phyloP scores from a whole-genome alignment of 129 eudicot genomes.

The Pulicaria dysenterica region DNA sequence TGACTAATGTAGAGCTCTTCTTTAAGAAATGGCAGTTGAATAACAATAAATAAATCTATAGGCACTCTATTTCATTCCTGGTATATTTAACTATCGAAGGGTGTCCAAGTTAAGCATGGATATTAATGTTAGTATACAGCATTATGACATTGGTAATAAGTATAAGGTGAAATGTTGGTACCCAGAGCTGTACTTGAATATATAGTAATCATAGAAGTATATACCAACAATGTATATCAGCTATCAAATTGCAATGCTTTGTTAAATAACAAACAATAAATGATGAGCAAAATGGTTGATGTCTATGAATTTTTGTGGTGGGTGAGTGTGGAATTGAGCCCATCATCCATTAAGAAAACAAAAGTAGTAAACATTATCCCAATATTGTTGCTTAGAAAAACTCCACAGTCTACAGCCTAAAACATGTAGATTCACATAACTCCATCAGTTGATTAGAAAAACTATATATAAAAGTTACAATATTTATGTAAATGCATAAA shows the following conservation, averaged over 20 bases:
- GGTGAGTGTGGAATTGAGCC: background rate
- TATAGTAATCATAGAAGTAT: too few relatives aligned
- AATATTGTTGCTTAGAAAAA: conserved; percentile 49
- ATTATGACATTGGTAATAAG: background rate
- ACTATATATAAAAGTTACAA: background rate
- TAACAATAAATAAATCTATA: background rate
- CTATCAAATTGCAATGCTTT: too few relatives aligned
- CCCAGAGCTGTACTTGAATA: background rate
- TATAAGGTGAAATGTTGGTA: background rate
- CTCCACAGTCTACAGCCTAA: conserved; percentile 70
- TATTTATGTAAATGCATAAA: background rate
- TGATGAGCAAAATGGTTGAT: background rate
- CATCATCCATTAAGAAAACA: background rate
- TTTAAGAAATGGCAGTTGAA: background rate
- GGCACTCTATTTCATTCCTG: background rate
- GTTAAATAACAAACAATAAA: background rate
- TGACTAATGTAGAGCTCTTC: too few relatives aligned
- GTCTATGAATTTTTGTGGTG: background rate
- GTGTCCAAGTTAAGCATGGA: background rate
- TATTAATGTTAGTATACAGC: background rate
- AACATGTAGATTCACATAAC: conserved; percentile 28
- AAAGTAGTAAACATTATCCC: conserved; percentile 47
- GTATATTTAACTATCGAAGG: background rate
- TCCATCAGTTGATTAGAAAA: conserved; percentile 13
- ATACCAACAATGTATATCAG: too few relatives aligned